Conservation (phyloP, 148 eudicot species). For the Silene uniflora region DNA sequence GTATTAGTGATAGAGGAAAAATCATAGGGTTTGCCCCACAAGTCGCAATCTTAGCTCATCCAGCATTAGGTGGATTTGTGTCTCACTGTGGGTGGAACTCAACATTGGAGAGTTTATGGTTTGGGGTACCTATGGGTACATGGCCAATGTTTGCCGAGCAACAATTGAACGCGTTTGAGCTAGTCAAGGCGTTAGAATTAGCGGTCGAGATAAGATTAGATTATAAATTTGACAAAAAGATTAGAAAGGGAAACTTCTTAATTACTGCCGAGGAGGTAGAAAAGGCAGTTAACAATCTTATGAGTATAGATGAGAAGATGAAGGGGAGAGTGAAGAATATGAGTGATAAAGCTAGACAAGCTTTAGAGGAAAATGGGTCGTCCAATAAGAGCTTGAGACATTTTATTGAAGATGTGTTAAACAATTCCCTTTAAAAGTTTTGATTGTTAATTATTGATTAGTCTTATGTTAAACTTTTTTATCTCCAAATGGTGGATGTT, state of each 20-base stretch:
- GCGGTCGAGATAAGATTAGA: constrained; percentile 26
- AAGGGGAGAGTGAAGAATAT: constrained; percentile 21
- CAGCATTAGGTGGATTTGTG: constrained; percentile 33
- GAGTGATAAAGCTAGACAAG: constrained; percentile 19
- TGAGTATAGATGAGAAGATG: constrained; percentile 13
- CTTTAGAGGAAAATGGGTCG: constrained; percentile 32
- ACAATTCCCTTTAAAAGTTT: neutral
- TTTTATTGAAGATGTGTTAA: constrained; percentile 26
- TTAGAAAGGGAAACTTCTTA: neutral
- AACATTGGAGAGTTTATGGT: constrained; percentile 13
- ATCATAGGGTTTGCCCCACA: constrained; percentile 45
- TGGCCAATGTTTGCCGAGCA: constrained; percentile 28
- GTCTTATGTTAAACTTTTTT: too few species aligned
- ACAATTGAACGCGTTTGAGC: constrained; percentile 25
- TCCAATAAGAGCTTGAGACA: constrained; percentile 20
- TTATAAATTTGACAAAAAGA: neutral
- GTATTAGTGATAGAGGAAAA: constrained; percentile 29
- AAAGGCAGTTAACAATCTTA: constrained; percentile 24
- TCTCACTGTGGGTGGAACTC: constrained; percentile 37
- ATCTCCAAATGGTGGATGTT: too few species aligned
- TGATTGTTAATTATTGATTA: too few species aligned
- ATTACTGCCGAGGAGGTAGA: constrained; percentile 30
- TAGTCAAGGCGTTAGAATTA: constrained; percentile 22
- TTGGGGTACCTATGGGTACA: constrained; percentile 19
- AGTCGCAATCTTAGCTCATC: constrained; percentile 33